Base-by-base conservation (phyloP, 2,329 filamentous ascomycete genomes). In the Pseudocercospora fijiensis region DNA sequence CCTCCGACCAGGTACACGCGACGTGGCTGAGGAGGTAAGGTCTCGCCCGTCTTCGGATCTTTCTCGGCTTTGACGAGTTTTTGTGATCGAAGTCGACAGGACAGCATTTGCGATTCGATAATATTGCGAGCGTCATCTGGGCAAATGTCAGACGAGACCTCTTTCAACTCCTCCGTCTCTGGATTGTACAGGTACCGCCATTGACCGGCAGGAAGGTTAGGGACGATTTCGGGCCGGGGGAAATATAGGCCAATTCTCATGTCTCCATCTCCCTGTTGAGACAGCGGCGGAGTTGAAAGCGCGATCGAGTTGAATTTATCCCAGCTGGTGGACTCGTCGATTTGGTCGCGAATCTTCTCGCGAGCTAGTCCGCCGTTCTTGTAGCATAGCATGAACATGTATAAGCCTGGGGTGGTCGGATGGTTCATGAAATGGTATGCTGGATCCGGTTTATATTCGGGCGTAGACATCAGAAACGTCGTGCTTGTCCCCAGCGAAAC, bases 381-480 rank as follows among this genome's bases (percentile, higher is more conserved):
- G 83, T 98, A 99, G 84, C 95, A 99, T 37, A 99, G 87, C 95
- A 99, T 99, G 79, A 99, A 98, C 95, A 99, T 98, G 84, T 96
- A 97, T 65, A 97, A 85, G 0, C 90, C 92, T 0, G 88, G 81
- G 0, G 92, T 96, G 51, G 92, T 95, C 1, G 95, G 95, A 78
- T 98, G 93, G 81, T 97, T 96, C 86, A 98, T 96, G 83, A 98
- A 96, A 81, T 99, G 95, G 74, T 96, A 96, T 6, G 90, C 86
- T 2, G 92, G 90, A 74, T 97, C 89, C 1, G 95, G 92, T 76
- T 89, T 89, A 83, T 96, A 98, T 72, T 86, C 84, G n/a, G 91
- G 88, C 4, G 95, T 98, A 73, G 90, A 92, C 94, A 98, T 98
- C 65, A 99, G 86, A 82, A 98, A 97, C 3, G 95, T 99, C 0